These are phyloP conservation scores for Royoungia palumana DNA, from an alignment of 768 basidiomycete species.

Conservation along the genomic window DNA sequence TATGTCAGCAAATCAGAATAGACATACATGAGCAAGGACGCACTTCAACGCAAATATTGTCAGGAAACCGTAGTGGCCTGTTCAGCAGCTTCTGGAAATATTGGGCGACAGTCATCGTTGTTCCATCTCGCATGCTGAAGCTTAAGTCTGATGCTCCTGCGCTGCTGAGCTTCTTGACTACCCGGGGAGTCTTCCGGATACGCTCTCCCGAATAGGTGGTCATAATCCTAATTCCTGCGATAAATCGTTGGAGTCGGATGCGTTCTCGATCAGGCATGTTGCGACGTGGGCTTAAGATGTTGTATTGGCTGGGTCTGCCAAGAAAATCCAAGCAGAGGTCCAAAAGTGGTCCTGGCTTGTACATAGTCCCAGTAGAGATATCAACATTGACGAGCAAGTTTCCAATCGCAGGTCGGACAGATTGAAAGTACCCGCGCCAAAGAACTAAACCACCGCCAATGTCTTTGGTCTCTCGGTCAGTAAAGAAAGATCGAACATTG, in stretches of 20 bases:
- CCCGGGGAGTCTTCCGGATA: slow-evolving; percentile 45
- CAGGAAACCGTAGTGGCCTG: slow-evolving; percentile 53
- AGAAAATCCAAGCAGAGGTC: slow-evolving; percentile 57
- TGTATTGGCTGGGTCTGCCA: slow-evolving; percentile 27
- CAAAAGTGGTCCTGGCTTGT: slow-evolving; percentile 58
- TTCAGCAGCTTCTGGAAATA: slow-evolving; percentile 59
- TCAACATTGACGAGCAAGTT: slow-evolving; percentile 72
- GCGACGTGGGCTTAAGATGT: slow-evolving; percentile 38
- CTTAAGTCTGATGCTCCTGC: slow-evolving; percentile 50
- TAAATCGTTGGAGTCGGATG: slow-evolving; percentile 51
- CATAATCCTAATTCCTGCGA: slow-evolving; percentile 49
- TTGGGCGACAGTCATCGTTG: slow-evolving; percentile 51
- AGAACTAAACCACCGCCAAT: slow-evolving; percentile 65
- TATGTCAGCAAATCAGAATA: slow-evolving; percentile 20
- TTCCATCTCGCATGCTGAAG: slow-evolving; percentile 59
- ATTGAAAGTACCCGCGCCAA: slow-evolving; percentile 83
- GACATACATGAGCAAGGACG: slow-evolving; percentile 11
- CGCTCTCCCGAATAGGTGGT: slow-evolving; percentile 40
- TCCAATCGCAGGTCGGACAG: slow-evolving; percentile 63
- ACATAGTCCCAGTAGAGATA: slow-evolving; percentile 76
- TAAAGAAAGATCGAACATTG: slow-evolving; percentile 75
- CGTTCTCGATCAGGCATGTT: slow-evolving; percentile 51
- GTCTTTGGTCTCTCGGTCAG: slow-evolving; percentile 45
- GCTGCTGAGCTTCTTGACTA: slow-evolving; percentile 57
- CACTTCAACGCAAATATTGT: slow-evolving; percentile 68